Percentiles rank a stretch among this genome's conserved stretches.
Conservation (phyloP, 2,329 filamentous ascomycete genomes). For the Penicillium sp. region DNA sequence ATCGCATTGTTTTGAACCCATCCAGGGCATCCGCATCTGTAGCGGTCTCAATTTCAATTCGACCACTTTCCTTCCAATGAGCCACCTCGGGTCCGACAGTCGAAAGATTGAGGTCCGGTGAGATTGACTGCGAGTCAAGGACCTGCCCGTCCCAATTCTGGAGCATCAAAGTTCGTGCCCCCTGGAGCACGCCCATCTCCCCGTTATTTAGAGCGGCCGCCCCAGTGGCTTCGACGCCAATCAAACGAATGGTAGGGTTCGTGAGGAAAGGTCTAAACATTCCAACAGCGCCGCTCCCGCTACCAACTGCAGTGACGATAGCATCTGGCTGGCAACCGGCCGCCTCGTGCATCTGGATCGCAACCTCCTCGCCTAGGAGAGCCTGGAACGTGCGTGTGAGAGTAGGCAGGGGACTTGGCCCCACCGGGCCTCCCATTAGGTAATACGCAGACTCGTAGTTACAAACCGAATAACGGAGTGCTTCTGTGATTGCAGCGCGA, state of each 20-base stretch:
- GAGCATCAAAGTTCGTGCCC: constrained; percentile 24
- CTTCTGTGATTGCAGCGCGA: constrained; percentile 27
- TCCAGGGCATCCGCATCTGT: constrained; percentile 27
- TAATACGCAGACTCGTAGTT: constrained; percentile 27
- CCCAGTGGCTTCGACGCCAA: constrained; percentile 19
- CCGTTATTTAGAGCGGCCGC: constrained; percentile 21
- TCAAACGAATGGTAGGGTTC: constrained; percentile 8
- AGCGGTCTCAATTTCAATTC: constrained; percentile 25
- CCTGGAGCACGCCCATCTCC: constrained; percentile 23
- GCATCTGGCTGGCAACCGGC: constrained; percentile 21
- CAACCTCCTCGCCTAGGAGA: constrained; percentile 27
- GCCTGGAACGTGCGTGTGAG: constrained; percentile 25
- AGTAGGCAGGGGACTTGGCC: constrained; percentile 24
- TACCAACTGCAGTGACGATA: constrained; percentile 24
- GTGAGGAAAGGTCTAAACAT: constrained; percentile 24
- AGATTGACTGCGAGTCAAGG: constrained; percentile 24
- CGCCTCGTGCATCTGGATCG: constrained; percentile 20
- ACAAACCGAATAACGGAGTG: constrained; percentile 26
- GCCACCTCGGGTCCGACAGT: constrained; percentile 25
- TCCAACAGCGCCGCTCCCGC: constrained; percentile 24
- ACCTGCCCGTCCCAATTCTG: constrained; percentile 25
- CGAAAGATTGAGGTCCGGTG: constrained; percentile 26
- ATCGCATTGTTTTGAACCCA: constrained; percentile 25
- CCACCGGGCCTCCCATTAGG: constrained; percentile 26
- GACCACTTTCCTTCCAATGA: constrained; percentile 25